Evolutionary conservation across 2,329 filamentous ascomycete species (phyloP).

Genomic region (Epichloe hybrida): DNA sequence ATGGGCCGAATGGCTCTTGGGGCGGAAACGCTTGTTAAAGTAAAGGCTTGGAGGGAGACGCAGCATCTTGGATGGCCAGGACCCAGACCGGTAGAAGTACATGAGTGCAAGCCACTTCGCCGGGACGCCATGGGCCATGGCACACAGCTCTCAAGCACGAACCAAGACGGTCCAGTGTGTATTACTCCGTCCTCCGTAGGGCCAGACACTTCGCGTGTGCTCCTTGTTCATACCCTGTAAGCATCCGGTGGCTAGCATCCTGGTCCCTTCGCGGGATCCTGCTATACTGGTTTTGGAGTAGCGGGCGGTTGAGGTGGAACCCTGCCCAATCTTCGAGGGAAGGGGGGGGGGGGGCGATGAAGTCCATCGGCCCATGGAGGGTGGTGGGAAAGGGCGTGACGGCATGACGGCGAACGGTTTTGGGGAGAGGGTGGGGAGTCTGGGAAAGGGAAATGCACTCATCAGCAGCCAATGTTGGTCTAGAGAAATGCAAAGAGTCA

Average conservation of each 20-base stretch:
- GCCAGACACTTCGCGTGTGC: background rate
- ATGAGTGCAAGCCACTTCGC: slow-evolving; percentile 1
- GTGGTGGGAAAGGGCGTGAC: background rate
- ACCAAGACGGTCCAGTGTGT: background rate
- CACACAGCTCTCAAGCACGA: background rate
- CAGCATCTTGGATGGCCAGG: background rate
- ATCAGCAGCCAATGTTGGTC: background rate
- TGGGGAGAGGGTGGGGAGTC: background rate
- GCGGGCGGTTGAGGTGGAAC: slow-evolving; percentile 5
- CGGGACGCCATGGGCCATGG: background rate
- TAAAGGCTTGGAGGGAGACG: background rate
- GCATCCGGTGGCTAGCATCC: slow-evolving; percentile 1
- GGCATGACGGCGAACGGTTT: background rate
- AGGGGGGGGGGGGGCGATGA: too few species aligned
- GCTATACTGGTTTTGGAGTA: slow-evolving; percentile 5
- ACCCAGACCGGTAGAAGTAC: background rate
- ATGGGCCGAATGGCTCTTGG: background rate
- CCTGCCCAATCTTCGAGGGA: slow-evolving; percentile 1
- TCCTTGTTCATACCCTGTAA: background rate
- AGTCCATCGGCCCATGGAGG: background rate
- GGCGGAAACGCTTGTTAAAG: background rate
- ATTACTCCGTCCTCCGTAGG: too few species aligned
- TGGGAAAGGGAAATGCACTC: background rate
- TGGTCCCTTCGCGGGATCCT: background rate
- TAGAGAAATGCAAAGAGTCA: background rate